Evolutionary conservation across 306 rosid genomes (phyloP), one percentile per base, ranked within the genome.

Genomic region (Bauhinia variegata): DNA sequence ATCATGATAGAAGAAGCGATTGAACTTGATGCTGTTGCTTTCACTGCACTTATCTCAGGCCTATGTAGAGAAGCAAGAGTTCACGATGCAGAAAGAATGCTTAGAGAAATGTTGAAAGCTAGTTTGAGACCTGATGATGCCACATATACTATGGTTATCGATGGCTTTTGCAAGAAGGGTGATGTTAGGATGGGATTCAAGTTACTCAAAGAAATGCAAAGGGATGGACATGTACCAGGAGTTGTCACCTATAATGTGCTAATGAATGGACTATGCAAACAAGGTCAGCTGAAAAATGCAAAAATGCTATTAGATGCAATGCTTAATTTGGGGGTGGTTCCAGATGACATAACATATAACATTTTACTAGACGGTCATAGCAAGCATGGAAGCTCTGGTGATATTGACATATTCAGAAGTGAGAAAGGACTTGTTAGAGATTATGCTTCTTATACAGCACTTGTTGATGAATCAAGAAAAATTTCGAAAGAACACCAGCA

Each of bases 251-350:
- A 92, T 70, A 92, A 92, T 67, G 95, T 77, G n/a, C 92, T 92
- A 15, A 85, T 92, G 95, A 87, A 87, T 69, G 96, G 95, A 60
- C 53, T 89, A 6, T 89, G 98, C 80, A 92, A 85, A 73, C 86
- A 76, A 75, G 98, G 98, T 63, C 98, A 92, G 91, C 82, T 89
- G 95, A 92, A 84, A 78, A 92, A 92, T 77, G 97, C 97, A 4
- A 47, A 73, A 56, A 87, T 85, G 96, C 81, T 92, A 34, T 75
- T 92, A 66, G 85, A 87, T 69, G 92, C 95, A 56, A 92, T 92
- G 98, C 85, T 87, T 58, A 89, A 87, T 69, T 53, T 87, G 74
- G 91, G 87, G 67, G 86, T 89, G 76, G 84, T 73, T 72, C 96
- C 98, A 0, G 91, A 92, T 71, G 96, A 92, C 64, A 89, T 92